Evolutionary conservation across 495 filamentous ascomycete genomes (phyloP).

Genomic region (Jackrogersella multiformis): DNA sequence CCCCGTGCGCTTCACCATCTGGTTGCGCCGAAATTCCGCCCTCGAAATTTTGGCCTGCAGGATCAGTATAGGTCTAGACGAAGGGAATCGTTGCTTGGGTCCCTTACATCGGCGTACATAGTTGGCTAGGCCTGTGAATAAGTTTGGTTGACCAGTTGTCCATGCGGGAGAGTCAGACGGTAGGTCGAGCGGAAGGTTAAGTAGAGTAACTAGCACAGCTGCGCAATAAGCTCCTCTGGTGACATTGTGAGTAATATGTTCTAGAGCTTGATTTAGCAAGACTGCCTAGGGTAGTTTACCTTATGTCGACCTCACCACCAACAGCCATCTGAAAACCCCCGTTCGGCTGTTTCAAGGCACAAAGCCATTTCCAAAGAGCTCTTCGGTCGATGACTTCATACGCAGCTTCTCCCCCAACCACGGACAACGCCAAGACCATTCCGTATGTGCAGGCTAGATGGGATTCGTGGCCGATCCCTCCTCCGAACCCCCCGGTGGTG

Average conservation of each 20-base stretch:
- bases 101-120: constrained; percentile 83
- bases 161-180: constrained; percentile 67
- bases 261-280: constrained; percentile 25
- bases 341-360: constrained; percentile 79
- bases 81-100: constrained; percentile 12
- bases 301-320: constrained; percentile 90
- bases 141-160: constrained; percentile 56
- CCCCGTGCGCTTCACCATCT: constrained; percentile 90
- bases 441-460: constrained; percentile 92
- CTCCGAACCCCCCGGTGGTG: constrained; percentile 85
- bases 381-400: constrained; percentile 80
- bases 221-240: constrained; percentile 88
- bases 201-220: constrained; percentile 79
- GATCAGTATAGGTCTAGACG: constrained; percentile 31
- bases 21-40: constrained; percentile 88
- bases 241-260: constrained; percentile 29
- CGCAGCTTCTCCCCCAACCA: constrained; percentile 77
- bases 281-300: constrained; percentile 60
- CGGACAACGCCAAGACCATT: constrained; percentile 75
- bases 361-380: constrained; percentile 89
- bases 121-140: constrained; percentile 74
- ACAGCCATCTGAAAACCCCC: constrained; percentile 84
- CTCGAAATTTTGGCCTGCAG: constrained; percentile 87
- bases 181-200: constrained; percentile 82
- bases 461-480: constrained; percentile 87